Evolutionary conservation across 2,329 filamentous ascomycete genomes (phyloP), one percentile per base, ranked within the genome.

Genomic region (Shiraia sp.): DNA sequence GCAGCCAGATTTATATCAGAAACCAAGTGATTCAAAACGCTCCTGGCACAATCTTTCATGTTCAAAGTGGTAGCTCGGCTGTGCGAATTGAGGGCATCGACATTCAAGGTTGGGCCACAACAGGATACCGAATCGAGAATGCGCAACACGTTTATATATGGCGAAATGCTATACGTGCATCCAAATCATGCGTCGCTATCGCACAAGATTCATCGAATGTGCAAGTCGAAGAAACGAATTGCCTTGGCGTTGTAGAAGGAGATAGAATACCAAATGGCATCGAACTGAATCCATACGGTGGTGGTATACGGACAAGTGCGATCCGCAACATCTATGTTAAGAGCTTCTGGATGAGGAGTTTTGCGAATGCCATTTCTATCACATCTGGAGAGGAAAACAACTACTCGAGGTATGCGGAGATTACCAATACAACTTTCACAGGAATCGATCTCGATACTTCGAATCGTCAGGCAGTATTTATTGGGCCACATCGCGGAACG

Each of bases 391-490:
- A 38, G 6, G 39, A 26, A 7, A 15, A 8, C n/a, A 8, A 12
- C 14, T 16, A 12, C 29, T 9, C 42, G 41, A 10, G 35, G 16
- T 9, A 27, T 4, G 19, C 45, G 5, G 42, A 49, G 28, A 38
- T 55, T 25, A 34, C 27, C 8, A 55, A 55, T 41, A 43, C 41
- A 3, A 52, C 49, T 6, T 53, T 55, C 32, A 38, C 30, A 5
- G 41, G 43, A 25, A 28, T 55, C n/a, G 31, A 24, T 3, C 36
- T 53, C 13, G 36, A 34, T 5, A 36, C 31, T 7, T 27, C 32
- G 17, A 45, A 38, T 8, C 29, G 37, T 12, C 25, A 43, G 14
- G 43, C 38, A 2, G 49, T 48, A 16, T 24, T 32, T 12, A 7
- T 52, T 4, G 29, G 41, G 26, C 25, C 46, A 24, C 29, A 30